Percentiles rank a stretch among this genome's conserved stretches.
Evolutionary conservation across 257 asterid genomes (phyloP).

Genomic region (Solanum acaule): DNA sequence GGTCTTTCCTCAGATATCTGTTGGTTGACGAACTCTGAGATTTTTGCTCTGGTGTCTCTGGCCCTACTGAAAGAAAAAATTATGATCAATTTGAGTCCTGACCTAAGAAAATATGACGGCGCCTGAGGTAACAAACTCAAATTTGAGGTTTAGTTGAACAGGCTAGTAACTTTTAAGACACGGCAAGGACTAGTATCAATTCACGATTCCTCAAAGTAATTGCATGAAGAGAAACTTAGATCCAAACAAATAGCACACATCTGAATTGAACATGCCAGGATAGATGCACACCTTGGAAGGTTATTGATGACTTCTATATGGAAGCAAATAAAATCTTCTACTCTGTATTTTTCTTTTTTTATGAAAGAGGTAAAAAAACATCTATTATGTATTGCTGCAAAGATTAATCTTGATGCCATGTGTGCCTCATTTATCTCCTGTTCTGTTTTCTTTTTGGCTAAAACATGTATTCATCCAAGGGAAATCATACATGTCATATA

Average conservation of each 20-base stretch:
- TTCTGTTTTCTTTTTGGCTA: neutral
- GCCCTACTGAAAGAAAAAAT: constrained; percentile 20
- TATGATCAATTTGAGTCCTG: neutral
- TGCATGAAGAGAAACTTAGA: neutral
- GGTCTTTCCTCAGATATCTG: constrained; percentile 14
- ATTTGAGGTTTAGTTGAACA: neutral
- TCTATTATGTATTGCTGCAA: neutral
- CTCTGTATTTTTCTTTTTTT: neutral
- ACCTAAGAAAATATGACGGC: neutral
- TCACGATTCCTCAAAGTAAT: neutral
- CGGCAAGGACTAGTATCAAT: neutral
- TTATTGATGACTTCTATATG: neutral
- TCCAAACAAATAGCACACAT: neutral
- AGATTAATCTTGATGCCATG: neutral
- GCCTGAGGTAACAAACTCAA: neutral
- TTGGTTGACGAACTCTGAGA: neutral
- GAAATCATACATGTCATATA: neutral
- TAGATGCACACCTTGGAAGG: neutral
- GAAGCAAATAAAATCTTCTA: neutral
- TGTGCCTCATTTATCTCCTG: neutral
- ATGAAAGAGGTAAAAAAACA: neutral
- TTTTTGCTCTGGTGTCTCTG: constrained; percentile 9
- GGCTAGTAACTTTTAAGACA: neutral
- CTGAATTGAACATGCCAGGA: neutral
- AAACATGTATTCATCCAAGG: neutral